These are phyloP conservation scores for Stephania japonica DNA, from an alignment of 164 flowering plant genomes.

Conservation along the genomic window DNA sequence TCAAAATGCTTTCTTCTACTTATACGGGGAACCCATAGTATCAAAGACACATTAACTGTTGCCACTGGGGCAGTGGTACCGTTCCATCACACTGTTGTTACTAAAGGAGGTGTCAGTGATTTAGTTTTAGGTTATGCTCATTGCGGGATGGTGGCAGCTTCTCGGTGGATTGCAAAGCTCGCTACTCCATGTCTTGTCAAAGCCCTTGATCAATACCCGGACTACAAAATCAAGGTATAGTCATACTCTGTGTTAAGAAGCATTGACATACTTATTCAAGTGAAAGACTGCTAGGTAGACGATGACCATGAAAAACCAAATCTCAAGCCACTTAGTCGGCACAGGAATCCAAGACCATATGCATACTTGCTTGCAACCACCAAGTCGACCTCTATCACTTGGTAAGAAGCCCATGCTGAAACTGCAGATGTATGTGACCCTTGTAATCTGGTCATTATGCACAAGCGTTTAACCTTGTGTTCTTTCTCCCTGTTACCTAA, in stretches of 20 bases:
- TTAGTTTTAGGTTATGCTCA: conserved; percentile 96
- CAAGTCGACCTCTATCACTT: no score
- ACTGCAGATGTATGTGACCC: no score
- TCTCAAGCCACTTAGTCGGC: no score
- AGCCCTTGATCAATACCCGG: conserved; percentile 59
- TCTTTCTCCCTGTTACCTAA: no score
- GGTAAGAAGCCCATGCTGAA: no score
- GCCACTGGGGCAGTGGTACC: conserved; percentile 97
- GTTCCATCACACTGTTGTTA: conserved; percentile 85
- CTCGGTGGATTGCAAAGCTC: conserved; percentile 93
- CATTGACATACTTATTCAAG: neutral
- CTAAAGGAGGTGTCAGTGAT: conserved; percentile 85
- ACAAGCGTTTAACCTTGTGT: no score
- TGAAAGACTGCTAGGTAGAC: neutral
- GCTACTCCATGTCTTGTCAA: conserved; percentile 73
- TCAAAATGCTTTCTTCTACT: conserved; percentile 57
- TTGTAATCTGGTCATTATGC: no score
- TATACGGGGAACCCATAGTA: conserved; percentile 97
- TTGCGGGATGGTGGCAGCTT: conserved; percentile 99
- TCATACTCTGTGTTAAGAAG: neutral
- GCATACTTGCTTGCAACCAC: no score
- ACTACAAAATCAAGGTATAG: conserved; percentile 68
- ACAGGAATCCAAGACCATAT: no score
- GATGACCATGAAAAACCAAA: no score
- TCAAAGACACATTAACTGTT: conserved; percentile 94